These are phyloP conservation scores for Schizochytrium sp. DNA, from an alignment of 108 stramenopile genomes.

Conservation along the genomic window DNA sequence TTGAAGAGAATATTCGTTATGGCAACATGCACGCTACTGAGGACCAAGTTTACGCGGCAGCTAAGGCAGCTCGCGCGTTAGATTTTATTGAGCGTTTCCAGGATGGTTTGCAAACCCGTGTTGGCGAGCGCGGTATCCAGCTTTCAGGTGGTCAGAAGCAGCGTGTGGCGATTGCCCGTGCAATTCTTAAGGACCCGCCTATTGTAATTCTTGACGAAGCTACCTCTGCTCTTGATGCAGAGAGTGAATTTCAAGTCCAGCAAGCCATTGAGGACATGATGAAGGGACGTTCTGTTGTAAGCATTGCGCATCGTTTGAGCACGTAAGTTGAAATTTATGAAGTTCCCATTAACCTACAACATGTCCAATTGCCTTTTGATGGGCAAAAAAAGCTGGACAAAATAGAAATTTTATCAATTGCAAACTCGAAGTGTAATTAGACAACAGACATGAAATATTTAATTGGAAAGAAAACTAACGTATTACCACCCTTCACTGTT, in stretches of 20 bases:
- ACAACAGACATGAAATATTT: not conserved
- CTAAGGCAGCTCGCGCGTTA: constrained; percentile 81
- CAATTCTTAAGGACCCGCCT: constrained; percentile 86
- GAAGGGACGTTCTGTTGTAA: constrained; percentile 78
- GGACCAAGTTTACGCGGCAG: constrained; percentile 78
- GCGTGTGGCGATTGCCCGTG: constrained; percentile 90
- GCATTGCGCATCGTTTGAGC: constrained; percentile 85
- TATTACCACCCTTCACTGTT: not conserved
- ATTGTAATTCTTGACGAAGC: constrained; percentile 90
- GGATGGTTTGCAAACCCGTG: constrained; percentile 85
- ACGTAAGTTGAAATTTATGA: constrained; percentile 45
- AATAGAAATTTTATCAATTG: not conserved
- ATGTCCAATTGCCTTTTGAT: not conserved
- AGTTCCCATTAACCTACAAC: not conserved
- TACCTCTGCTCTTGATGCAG: constrained; percentile 78
- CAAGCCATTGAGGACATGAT: constrained; percentile 83
- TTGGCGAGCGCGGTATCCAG: constrained; percentile 90
- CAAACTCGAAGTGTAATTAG: too few relatives aligned
- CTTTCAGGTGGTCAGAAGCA: constrained; percentile 93
- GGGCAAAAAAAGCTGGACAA: not conserved
- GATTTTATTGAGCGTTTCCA: constrained; percentile 84
- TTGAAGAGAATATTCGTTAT: constrained; percentile 89
- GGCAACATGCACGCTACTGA: constrained; percentile 80
- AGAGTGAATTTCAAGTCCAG: constrained; percentile 85
- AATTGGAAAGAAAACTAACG: constrained; percentile 8